Evolutionary conservation across 2,329 filamentous ascomycete genomes (phyloP).

Genomic region (Fusarium acutatum): DNA sequence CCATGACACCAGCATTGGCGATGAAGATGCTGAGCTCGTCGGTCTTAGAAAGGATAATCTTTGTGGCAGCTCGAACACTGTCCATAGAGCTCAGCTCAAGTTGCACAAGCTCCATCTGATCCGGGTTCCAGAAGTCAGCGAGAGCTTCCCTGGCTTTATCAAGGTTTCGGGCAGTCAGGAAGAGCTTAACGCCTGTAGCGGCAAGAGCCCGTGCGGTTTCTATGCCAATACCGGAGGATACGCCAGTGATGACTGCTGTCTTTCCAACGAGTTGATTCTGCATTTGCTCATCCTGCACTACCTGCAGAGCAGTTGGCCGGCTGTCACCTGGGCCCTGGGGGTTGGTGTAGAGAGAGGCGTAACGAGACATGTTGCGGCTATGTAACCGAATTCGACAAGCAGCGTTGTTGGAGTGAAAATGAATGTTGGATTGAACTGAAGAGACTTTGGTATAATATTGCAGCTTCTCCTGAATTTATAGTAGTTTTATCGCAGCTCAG

Average conservation of each 20-base stretch:
- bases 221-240: slow-evolving; percentile 53
- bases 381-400: fast-evolving
- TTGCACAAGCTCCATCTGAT: slow-evolving; percentile 24
- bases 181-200: slow-evolving; percentile 45
- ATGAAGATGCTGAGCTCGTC: background rate
- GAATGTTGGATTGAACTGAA: background rate
- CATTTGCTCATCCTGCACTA: background rate
- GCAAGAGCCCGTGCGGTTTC: slow-evolving; percentile 55
- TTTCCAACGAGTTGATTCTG: background rate
- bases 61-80: background rate
- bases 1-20: slow-evolving; percentile 39
- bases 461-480: background rate
- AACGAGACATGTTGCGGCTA: background rate
- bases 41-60: background rate
- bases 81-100: slow-evolving; percentile 37
- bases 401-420: fast-evolving
- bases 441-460: background rate
- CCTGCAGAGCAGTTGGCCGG: background rate
- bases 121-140: slow-evolving; percentile 9
- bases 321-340: background rate
- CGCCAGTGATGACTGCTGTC: slow-evolving; percentile 28
- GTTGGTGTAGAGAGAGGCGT: background rate
- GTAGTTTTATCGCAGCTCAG: background rate
- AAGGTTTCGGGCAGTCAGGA: slow-evolving; percentile 32
- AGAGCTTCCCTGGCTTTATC: slow-evolving; percentile 25